These are phyloP conservation scores for Blastobotrys malaysiensis DNA, from an alignment of 1,139 yeast genomes.

Conservation along the genomic window DNA sequence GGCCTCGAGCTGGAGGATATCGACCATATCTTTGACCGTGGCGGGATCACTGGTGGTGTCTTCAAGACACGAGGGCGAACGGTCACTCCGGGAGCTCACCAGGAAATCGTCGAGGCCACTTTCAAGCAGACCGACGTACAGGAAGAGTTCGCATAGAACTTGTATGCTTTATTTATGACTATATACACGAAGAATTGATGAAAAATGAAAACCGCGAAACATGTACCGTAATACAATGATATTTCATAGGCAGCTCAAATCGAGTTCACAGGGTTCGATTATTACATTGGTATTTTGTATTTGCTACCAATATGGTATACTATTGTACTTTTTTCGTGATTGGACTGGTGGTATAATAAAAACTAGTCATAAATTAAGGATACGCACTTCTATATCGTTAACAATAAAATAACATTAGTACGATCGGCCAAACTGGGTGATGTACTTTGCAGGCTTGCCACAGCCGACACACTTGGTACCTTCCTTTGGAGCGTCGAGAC, in stretches of 20 bases:
- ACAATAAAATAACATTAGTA: conserved; percentile 41
- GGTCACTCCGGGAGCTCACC: conserved; percentile 10
- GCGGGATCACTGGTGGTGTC: conserved; percentile 13
- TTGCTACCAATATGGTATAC: too few relatives aligned
- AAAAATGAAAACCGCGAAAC: too few relatives aligned
- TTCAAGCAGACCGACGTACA: conserved; percentile 3
- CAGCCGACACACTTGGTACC: conserved; percentile 84
- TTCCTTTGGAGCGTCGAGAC: conserved; percentile 60
- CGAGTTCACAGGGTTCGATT: too few relatives aligned
- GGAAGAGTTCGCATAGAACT: not conserved
- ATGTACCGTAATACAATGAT: too few relatives aligned
- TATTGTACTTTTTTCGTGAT: too few relatives aligned
- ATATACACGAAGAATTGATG: not conserved
- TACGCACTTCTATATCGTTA: not conserved
- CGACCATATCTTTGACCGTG: conserved; percentile 37
- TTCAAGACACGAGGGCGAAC: conserved; percentile 10
- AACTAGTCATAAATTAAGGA: not conserved
- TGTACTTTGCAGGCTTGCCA: conserved; percentile 64
- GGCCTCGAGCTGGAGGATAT: conserved; percentile 38
- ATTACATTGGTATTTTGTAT: too few relatives aligned
- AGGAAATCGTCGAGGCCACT: conserved; percentile 6
- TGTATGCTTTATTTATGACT: not conserved
- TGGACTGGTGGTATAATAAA: too few relatives aligned
- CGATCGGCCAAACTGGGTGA: conserved; percentile 95
- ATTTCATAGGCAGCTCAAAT: too few relatives aligned